Evolutionary conservation across 495 filamentous ascomycete genomes (phyloP), one percentile per base, ranked within the genome.

Genomic region (Lindgomyces ingoldianus): DNA sequence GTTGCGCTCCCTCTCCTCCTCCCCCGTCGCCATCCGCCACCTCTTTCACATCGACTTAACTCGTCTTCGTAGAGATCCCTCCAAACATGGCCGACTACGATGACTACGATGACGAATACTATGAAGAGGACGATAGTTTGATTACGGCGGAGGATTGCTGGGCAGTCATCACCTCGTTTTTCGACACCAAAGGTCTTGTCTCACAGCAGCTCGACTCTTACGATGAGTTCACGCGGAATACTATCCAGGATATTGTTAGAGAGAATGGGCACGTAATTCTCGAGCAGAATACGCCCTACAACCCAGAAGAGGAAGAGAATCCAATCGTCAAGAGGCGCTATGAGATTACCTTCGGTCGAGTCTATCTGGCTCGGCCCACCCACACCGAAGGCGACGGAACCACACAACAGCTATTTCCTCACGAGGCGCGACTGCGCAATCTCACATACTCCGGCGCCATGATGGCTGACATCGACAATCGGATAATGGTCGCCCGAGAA

Each of bases 121-220:
- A 85, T 61, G 85, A 87, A 51, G 88, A 93, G 55, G 84, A 89
- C 56, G 81, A 83, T 47, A 81, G 86, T 61, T 85, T 80, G 39
- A 92, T 93, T 74, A 89, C 88, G 1, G 90, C 93, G 45, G 94
- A 98, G 77, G 94, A 98, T 74, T 95, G 91, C 78, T 99, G 94
- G 94, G 88, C 88, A 47, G 95, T 98, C 71, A 96, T 99, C 73
- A 89, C 89, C 26, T 88, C 95, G 1, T 98, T 97, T 80, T 98
- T 99, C 78, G 91, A 96, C 62, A 80, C 81, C 47, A 97, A 97
- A 78, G 93, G 95, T 70, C 84, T 99, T 21, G 95, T 98, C 11
- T 96, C 95, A 2, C 95, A 98, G 74, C 94, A 99, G 78, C 84
- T 98, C 61, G 93, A 98, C 74, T 99, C 94, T 1, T 99, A 96